Conservation (phyloP, 2,329 filamentous ascomycete genomes). For the Drechslerella dactyloides region DNA sequence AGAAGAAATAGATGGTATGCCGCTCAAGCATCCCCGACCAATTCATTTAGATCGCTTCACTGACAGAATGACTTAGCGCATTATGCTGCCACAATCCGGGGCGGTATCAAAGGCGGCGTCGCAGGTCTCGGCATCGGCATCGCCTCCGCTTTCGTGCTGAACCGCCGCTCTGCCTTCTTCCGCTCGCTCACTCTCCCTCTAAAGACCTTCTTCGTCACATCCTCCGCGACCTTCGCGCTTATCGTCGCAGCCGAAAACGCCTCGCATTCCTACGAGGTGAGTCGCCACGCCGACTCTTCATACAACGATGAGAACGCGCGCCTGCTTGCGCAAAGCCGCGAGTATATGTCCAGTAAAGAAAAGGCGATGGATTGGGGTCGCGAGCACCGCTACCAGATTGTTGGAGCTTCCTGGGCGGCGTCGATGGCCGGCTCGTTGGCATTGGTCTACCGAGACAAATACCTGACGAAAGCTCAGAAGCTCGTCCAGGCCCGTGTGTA, state of each 20-base stretch:
- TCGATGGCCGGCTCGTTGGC: slow-evolving; percentile 77
- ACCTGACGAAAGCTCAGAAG: slow-evolving; percentile 79
- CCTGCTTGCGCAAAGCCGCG: slow-evolving; percentile 69
- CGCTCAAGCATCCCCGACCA: not conserved
- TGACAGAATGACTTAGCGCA: slow-evolving; percentile 50
- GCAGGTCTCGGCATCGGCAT: slow-evolving; percentile 62
- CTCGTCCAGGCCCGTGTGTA: slow-evolving; percentile 93
- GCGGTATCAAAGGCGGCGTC: slow-evolving; percentile 75
- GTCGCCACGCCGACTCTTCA: slow-evolving; percentile 53
- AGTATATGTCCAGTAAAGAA: slow-evolving; percentile 63
- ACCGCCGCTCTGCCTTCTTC: slow-evolving; percentile 74
- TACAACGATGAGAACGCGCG: slow-evolving; percentile 69
- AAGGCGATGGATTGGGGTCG: slow-evolving; percentile 73
- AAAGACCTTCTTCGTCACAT: slow-evolving; percentile 86
- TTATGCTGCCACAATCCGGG: slow-evolving; percentile 73
- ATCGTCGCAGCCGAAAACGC: slow-evolving; percentile 84
- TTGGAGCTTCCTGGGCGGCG: slow-evolving; percentile 80
- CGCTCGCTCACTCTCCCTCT: slow-evolving; percentile 84
- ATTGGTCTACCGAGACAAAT: slow-evolving; percentile 77
- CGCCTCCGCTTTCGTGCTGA: slow-evolving; percentile 51
- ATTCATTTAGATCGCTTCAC: not conserved
- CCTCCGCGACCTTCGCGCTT: slow-evolving; percentile 79
- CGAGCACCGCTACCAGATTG: slow-evolving; percentile 84
- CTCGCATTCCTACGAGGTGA: slow-evolving; percentile 73
- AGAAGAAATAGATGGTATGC: slow-evolving; percentile 75